Evolutionary conservation across 1,284 basidiomycete genomes (phyloP), one percentile per base, ranked within the genome.

Genomic region (Moesziomyces parantarcticus): DNA sequence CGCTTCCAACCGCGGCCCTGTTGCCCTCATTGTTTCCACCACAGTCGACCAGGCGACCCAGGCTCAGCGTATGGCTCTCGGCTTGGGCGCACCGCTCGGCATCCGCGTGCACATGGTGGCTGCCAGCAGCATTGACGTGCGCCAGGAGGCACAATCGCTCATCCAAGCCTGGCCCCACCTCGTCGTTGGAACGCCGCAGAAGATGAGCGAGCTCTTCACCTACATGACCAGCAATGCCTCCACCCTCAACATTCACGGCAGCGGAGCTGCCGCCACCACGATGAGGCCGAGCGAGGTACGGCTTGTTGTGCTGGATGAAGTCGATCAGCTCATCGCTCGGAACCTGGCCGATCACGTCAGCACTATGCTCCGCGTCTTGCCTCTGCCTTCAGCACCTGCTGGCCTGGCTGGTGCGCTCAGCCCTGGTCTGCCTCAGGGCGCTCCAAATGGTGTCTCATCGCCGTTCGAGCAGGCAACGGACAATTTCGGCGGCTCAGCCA

Each of bases 11-110:
- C 58, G 89, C 88, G 58, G 86, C 89, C 82, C 86, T 88, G 58
- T 75, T 16, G 70, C 71, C 9, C 34, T 80, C 51, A 93, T 99
- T 87, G 89, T 98, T 48, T 97, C 94, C 18, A 97, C 96, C 0
- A 99, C 96, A 0, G 94, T 98, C 20, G 96, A 99, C 85, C 96
- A 98, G 84, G 96, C 96, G 6, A 97, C 94, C 2, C 96, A 98
- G 85, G 95, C 95, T 36, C 94, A 98, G 80, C 92, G 96, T 63
- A 96, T 97, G 89, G 93, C 97, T 74, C 89, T 94, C 48, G 95
- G 97, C 83, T 87, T 99, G 21, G 96, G 95, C 22, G 91, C 92
- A 0, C 90, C 92, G 11, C 61, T 75, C 14, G 79, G 78, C 45
- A 73, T 81, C 39, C 65, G 78, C 20, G 76, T 80, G 3, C 76